Evolutionary conservation across 2,329 filamentous ascomycete species (phyloP).

Genomic region (Colletotrichum theobromicola): DNA sequence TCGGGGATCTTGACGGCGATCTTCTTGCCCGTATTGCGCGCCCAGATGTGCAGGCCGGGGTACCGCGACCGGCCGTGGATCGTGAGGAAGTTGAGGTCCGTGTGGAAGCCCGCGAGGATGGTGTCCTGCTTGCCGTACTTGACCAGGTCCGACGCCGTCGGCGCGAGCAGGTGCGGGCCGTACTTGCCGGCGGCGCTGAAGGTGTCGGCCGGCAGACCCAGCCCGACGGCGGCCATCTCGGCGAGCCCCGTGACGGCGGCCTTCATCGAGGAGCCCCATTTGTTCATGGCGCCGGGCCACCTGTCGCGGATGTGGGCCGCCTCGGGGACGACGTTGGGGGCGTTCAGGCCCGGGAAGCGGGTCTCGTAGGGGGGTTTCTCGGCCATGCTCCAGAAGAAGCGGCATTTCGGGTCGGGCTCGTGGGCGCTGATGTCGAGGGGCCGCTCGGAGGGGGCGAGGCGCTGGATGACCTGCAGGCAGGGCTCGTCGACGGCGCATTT

Average conservation of each 20-base stretch:
- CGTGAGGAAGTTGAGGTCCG: constrained; percentile 69
- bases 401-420: constrained; percentile 64
- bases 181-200: constrained; percentile 62
- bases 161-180: constrained; percentile 66
- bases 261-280: constrained; percentile 66
- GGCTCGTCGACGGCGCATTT: constrained; percentile 68
- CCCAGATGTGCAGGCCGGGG: constrained; percentile 67
- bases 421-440: constrained; percentile 64
- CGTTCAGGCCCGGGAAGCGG: constrained; percentile 60
- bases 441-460: constrained; percentile 58
- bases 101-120: constrained; percentile 68
- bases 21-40: constrained; percentile 64
- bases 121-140: constrained; percentile 60
- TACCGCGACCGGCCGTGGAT: constrained; percentile 69
- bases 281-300: constrained; percentile 60
- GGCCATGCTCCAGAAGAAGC: constrained; percentile 68
- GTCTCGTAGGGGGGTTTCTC: constrained; percentile 59
- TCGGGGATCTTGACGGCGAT: constrained; percentile 64
- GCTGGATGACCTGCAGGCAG: constrained; percentile 60
- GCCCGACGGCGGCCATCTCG: constrained; percentile 62
- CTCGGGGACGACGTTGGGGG: constrained; percentile 59
- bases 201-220: constrained; percentile 56
- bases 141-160: constrained; percentile 62
- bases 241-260: constrained; percentile 61
- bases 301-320: constrained; percentile 51